A percentile compares a stretch with the other conserved stretches of the same genome.
These are phyloP conservation scores for Kitagawia praeruptora DNA, from an alignment of 129 eudicot species.

Conservation along the genomic window DNA sequence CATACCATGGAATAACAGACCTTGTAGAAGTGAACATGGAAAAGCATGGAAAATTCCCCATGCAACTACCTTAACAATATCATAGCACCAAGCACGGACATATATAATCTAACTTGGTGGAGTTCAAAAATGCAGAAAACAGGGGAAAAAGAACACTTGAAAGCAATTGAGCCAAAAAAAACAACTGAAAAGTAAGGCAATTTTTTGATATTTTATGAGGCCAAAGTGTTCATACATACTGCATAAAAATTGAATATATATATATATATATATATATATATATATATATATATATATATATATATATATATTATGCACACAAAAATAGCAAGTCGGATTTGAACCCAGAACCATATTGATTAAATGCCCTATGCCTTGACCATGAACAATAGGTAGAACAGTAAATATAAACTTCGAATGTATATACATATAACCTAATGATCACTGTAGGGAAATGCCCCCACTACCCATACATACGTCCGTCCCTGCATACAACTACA, in stretches of 20 bases:
- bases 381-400: neutral
- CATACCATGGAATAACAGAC: neutral
- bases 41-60: neutral
- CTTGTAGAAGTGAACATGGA: neutral
- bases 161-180: neutral
- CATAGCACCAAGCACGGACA: neutral
- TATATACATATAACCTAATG: neutral
- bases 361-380: neutral
- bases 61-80: neutral
- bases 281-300: too few species aligned
- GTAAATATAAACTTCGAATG: too few species aligned
- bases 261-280: too few species aligned
- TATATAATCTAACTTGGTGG: neutral
- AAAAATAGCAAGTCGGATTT: neutral
- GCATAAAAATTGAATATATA: neutral
- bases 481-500: neutral
- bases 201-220: neutral
- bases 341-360: neutral
- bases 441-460: neutral
- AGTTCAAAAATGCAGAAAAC: neutral
- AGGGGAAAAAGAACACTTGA: neutral
- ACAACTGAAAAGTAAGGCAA: neutral
- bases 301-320: neutral
- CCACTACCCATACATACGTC: neutral
- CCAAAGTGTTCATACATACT: neutral